These are phyloP conservation scores for Ascomycota sp. DNA, from an alignment of 2,329 filamentous ascomycete genomes.

Conservation along the genomic window DNA sequence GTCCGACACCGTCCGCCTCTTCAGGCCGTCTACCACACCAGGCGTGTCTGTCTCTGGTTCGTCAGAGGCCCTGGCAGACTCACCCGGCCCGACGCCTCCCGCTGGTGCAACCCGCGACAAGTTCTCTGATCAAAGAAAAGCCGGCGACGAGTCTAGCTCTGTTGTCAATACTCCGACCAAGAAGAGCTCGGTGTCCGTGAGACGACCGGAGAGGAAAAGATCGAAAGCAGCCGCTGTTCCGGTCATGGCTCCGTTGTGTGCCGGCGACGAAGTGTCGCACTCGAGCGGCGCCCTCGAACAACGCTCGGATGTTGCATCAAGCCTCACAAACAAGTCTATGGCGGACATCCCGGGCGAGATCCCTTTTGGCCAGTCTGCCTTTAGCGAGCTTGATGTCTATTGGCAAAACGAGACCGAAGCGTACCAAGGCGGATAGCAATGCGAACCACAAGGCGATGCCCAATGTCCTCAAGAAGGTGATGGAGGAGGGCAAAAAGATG, in stretches of 20 bases:
- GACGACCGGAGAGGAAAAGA: conserved; percentile 9
- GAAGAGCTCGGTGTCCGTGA: conserved; percentile 9
- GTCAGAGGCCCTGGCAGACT: conserved; percentile 10
- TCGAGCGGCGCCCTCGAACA: conserved; percentile 8
- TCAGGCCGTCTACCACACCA: conserved; percentile 7
- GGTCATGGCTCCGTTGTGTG: conserved; percentile 5
- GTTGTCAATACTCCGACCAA: conserved; percentile 19
- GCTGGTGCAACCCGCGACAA: conserved; percentile 2
- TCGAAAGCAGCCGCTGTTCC: conserved; percentile 7
- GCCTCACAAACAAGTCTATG: conserved; percentile 26
- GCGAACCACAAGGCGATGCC: conserved; percentile 39
- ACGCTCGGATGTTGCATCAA: conserved; percentile 14
- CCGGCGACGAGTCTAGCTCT: conserved; percentile 16
- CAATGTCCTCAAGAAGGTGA: conserved; percentile 43
- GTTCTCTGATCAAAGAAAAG: conserved; percentile 9
- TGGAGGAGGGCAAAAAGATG: conserved; percentile 44
- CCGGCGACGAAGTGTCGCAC: conserved; percentile 10
- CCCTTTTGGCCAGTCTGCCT: conserved; percentile 44
- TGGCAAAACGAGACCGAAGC: conserved; percentile 18
- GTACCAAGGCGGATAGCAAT: conserved; percentile 28
- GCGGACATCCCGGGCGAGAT: conserved; percentile 37
- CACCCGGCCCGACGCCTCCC: conserved; percentile 5
- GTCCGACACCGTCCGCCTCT: conserved; percentile 9
- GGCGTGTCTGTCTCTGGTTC: conserved; percentile 6
- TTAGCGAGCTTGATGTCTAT: conserved; percentile 42